Base-by-base conservation (phyloP, 2,329 filamentous ascomycete genomes). In the Didymosphaeria variabile region DNA sequence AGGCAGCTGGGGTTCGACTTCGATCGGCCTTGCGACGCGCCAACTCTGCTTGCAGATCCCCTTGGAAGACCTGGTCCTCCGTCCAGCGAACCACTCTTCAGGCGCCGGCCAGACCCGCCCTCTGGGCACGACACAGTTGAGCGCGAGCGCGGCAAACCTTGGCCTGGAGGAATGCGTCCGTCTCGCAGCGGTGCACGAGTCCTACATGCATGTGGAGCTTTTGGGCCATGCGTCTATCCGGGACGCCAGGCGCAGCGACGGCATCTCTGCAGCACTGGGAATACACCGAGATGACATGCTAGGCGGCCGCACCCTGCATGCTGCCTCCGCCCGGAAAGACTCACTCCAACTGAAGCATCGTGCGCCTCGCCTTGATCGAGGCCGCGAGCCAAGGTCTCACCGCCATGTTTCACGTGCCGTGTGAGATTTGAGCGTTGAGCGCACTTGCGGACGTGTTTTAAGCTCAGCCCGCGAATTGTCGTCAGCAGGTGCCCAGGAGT, bases 381-480 rank as follows among this genome's bases (percentile, higher is more conserved):
- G 49, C 55, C 57, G 38, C 55, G 38, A 55, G 38, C 49, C 59
- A 52, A 44, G 44, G 65, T 66, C 61, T 66, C 67, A 68, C 70
- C 61, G 65, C 65, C 65, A 63, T 62, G 71, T 74, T 72, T 75
- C 74, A 75, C 73, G 70, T 73, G 69, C 62, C 55, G 53, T 60
- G 56, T 60, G 58, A 65, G 55, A 44, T 38, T 59, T 47, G 21
- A 52, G 55, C 36, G 57, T 60, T 53, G 57, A 58, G 60, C 64
- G 58, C 58, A 57, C 61, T 66, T 59, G 62, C 59, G 49, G 60
- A 57, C 60, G 38, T 60, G 62, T 58, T n/a, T n/a, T 51, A 46
- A 59, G 52, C 54, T 55, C 50, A 57, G 57, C 59, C 57, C 52
- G 53, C 57, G 58, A 51, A 61, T 57, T 46, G 63, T 65, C 62